Percentiles rank a stretch among this genome's conserved stretches.
Conservation (phyloP, 208 protist species). For the Acanthamoeba royreba region DNA sequence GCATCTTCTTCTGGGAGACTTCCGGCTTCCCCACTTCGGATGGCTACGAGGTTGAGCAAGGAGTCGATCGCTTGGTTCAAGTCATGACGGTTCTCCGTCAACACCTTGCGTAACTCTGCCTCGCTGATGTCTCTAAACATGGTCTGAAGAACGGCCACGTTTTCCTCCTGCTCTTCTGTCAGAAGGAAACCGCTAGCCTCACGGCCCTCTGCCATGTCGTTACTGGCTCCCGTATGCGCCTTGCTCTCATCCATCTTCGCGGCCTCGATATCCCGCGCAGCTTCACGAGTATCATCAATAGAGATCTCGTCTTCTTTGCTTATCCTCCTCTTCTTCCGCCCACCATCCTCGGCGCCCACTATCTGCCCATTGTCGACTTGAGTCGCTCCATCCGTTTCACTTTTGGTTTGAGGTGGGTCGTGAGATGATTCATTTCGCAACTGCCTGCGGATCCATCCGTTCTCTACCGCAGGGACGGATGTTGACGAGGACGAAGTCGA, state of each 20-base stretch:
- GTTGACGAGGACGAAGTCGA: no score
- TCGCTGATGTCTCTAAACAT: neutral
- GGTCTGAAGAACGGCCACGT: neutral
- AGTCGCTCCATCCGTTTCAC: no score
- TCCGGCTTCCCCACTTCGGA: neutral
- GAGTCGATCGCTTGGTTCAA: neutral
- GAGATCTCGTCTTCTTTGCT: no score
- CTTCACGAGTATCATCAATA: neutral
- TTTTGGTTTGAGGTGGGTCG: no score
- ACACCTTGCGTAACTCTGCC: neutral
- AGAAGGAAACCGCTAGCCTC: neutral
- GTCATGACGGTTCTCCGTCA: neutral
- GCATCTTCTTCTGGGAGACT: neutral
- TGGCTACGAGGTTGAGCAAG: neutral
- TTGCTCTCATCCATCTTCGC: neutral
- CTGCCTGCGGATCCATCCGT: no score
- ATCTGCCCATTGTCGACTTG: neutral
- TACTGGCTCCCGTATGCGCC: no score
- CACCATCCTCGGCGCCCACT: neutral
- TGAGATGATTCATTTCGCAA: no score
- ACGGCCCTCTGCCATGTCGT: neutral
- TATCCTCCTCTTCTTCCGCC: neutral
- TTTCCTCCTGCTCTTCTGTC: neutral
- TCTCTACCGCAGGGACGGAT: no score
- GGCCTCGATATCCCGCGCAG: neutral